Evolutionary conservation across 768 basidiomycete genomes (phyloP).

Genomic region (Boletus vermiculosoides): DNA sequence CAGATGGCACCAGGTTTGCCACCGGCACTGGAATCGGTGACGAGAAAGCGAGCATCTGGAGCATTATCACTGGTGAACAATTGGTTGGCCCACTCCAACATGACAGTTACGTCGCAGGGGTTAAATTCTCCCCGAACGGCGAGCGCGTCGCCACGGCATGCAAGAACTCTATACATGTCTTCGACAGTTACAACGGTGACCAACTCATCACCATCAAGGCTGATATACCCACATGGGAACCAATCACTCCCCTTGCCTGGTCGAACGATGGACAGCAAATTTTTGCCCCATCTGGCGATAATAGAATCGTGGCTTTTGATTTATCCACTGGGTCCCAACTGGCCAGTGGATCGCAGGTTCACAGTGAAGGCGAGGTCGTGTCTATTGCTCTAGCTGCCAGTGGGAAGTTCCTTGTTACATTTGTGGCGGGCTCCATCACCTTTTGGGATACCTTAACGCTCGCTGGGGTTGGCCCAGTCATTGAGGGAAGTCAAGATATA

Average conservation of each 20-base stretch:
- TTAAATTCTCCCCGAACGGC: neutral
- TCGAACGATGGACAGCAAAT: neutral
- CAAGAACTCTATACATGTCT: neutral
- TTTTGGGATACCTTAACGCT: neutral
- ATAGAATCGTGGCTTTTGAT: neutral
- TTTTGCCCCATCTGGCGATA: neutral
- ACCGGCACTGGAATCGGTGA: neutral
- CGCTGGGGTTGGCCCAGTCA: neutral
- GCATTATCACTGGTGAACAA: neutral
- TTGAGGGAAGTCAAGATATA: neutral
- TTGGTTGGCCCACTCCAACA: neutral
- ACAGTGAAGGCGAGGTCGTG: neutral
- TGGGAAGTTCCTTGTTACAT: neutral
- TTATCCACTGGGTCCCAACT: neutral
- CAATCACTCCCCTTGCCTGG: neutral
- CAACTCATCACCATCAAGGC: neutral
- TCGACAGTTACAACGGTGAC: neutral
- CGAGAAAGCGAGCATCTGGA: neutral
- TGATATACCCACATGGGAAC: neutral
- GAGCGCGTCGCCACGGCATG: neutral
- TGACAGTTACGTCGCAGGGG: neutral
- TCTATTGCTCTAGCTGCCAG: neutral
- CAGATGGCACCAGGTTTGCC: neutral
- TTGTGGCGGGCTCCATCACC: neutral
- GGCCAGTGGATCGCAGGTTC: neutral